phyloP scores from a whole-genome alignment of 768 basidiomycete genomes.

The Pleurotus tuoliensis region DNA sequence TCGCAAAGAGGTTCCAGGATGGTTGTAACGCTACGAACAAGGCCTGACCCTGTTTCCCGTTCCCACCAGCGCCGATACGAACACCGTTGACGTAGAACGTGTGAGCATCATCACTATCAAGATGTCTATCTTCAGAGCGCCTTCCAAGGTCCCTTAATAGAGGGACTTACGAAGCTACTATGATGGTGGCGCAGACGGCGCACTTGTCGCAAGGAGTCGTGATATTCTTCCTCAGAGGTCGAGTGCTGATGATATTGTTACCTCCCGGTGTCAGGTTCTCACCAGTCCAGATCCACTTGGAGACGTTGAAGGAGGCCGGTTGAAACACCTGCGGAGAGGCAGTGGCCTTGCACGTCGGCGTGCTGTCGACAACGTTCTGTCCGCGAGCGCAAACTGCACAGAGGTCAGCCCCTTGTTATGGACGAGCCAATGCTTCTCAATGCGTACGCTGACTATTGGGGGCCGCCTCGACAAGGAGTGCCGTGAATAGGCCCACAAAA shows the following conservation, averaged over 20 bases:
- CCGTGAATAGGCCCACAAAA: too few species aligned
- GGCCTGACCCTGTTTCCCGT: not conserved
- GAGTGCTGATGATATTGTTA: not conserved
- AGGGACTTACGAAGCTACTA: not conserved
- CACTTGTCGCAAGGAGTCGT: not conserved
- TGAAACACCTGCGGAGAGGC: too few species aligned
- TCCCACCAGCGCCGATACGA: not conserved
- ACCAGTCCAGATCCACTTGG: too few species aligned
- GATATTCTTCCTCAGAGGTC: not conserved
- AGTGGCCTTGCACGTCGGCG: too few species aligned
- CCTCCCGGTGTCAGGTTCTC: not conserved
- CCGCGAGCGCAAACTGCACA: too few species aligned
- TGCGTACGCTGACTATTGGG: too few species aligned
- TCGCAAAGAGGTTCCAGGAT: conserved; percentile 1
- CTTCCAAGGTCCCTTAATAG: too few species aligned
- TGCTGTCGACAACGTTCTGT: too few species aligned
- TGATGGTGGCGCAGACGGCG: not conserved
- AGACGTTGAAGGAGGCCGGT: too few species aligned
- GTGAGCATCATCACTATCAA: not conserved
- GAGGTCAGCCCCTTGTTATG: too few species aligned
- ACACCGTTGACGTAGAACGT: not conserved
- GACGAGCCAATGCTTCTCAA: too few species aligned
- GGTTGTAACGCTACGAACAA: not conserved
- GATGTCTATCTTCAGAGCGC: not conserved
- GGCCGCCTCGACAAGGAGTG: too few species aligned